Conservation (phyloP, 768 basidiomycete species). For the Austroboletus eburneus region DNA sequence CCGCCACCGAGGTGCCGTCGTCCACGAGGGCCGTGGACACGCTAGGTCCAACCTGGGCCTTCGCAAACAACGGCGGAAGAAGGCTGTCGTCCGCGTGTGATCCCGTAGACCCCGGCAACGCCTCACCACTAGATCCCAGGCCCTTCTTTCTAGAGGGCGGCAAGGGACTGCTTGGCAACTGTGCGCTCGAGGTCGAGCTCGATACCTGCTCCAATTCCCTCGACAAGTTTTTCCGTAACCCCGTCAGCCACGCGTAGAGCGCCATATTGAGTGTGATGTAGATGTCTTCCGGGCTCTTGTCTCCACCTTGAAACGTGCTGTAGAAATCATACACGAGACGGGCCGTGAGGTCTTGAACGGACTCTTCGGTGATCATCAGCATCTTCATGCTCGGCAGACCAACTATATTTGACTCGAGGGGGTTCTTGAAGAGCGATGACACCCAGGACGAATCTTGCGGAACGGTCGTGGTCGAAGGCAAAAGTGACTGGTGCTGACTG, state of each 20-base stretch:
- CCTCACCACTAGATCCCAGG: constrained; percentile 9
- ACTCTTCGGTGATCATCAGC: constrained; percentile 72
- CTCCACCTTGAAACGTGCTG: constrained; percentile 59
- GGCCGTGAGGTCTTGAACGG: constrained; percentile 34
- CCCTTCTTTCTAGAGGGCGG: constrained; percentile 36
- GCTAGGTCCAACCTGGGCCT: constrained; percentile 5
- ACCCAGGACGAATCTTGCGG: constrained; percentile 55
- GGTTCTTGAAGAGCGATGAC: constrained; percentile 52
- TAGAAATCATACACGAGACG: constrained; percentile 66
- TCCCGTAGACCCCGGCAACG: constrained; percentile 1
- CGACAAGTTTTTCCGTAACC: constrained; percentile 69
- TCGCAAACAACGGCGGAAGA: not conserved
- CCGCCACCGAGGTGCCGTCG: constrained; percentile 8
- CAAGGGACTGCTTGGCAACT: constrained; percentile 30
- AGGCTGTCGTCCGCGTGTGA: constrained; percentile 8
- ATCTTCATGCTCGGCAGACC: constrained; percentile 80
- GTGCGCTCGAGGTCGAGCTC: constrained; percentile 49
- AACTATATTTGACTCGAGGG: constrained; percentile 70
- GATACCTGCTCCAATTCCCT: constrained; percentile 76
- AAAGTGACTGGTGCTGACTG: constrained; percentile 53
- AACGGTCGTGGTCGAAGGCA: constrained; percentile 36
- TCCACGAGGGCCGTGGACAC: not conserved
- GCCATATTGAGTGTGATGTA: constrained; percentile 83
- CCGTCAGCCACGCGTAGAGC: constrained; percentile 76
- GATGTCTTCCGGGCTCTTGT: constrained; percentile 65